Conservation (phyloP, 371 early-diverging fungal species). For the Entomophthora muscae region DNA sequence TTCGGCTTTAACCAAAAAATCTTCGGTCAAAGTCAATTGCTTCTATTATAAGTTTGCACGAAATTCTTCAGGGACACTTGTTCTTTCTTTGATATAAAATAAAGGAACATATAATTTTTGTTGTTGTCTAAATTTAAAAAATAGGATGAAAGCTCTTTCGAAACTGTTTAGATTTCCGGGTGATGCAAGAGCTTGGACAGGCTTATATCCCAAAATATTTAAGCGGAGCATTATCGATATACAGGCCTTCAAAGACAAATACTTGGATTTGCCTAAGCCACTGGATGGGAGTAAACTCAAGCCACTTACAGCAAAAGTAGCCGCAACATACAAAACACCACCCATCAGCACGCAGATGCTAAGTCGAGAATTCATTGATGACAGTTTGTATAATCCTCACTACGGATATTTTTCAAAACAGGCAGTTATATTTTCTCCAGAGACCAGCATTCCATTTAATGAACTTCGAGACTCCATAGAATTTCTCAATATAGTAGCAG, state of each 20-base stretch:
- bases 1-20: too few species aligned
- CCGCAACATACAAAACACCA: constrained; percentile 13
- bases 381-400: constrained; percentile 85
- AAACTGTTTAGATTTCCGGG: too few species aligned
- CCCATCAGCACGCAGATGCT: constrained; percentile 51
- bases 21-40: too few species aligned
- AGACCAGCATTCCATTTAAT: background rate
- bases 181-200: too few species aligned
- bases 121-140: too few species aligned
- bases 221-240: background rate
- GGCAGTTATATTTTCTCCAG: constrained; percentile 59
- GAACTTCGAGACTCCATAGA: constrained; percentile 57
- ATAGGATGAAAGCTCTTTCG: too few species aligned
- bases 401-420: constrained; percentile 95
- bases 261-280: background rate
- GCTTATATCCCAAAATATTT: background rate
- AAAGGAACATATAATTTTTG: too few species aligned
- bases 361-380: constrained; percentile 80
- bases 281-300: constrained; percentile 9
- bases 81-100: too few species aligned
- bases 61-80: too few species aligned
- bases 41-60: too few species aligned
- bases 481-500: constrained; percentile 57
- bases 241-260: background rate
- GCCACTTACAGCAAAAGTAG: constrained; percentile 7